Base-by-base conservation (phyloP, 2,329 filamentous ascomycete genomes). In the Dendryphion nanum region DNA sequence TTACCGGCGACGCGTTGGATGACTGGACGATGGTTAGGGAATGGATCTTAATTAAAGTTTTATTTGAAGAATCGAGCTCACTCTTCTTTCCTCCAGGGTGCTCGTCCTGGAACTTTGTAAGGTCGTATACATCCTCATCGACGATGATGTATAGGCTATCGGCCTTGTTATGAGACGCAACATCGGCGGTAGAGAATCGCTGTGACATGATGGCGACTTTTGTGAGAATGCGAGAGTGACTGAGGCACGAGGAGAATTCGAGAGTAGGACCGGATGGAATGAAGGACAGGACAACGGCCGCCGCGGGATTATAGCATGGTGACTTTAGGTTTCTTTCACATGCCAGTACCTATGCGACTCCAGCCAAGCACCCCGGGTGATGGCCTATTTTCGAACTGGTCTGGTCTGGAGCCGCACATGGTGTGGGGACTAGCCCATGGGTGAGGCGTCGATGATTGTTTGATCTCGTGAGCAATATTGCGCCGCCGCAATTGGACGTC, bases 91-190 rank as follows among this genome's bases (percentile, higher is more conserved):
- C 78, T 79, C 88, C 89, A 8, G 69, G 68, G 48, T 74, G 71
- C 48, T 74, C 71, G 19, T 74, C 69, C 47, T 73, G 70, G 52
- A 74, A 76, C 46, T 70, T 89, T 55, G 89, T 95, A 57, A 97
- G 66, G 63, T 98, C 91, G 69, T 95, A 97, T 52, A 97, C 91
- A 68, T 97, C 91, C 57, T 90, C 86, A 53, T 97, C 91, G 51
- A 97, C 82, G 50, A 94, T 81, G 60, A 97, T 87, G 81, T 83
- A 97, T 45, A 96, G 76, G 63, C 83, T 84, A 61, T 89, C 82
- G 31, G 83, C 69, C 73, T 91, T 95, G 77, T 89, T 95, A 70
- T 97, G 90, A 70, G 86, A 82, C 63, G 90, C 83, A 47, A 98
- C 91, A 65, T 96, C 90, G 73, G 79, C 79, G 50, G 82, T 77